Base-by-base conservation (phyloP, 1,139 yeast species). In the Suhomyces bolitotheri region DNA sequence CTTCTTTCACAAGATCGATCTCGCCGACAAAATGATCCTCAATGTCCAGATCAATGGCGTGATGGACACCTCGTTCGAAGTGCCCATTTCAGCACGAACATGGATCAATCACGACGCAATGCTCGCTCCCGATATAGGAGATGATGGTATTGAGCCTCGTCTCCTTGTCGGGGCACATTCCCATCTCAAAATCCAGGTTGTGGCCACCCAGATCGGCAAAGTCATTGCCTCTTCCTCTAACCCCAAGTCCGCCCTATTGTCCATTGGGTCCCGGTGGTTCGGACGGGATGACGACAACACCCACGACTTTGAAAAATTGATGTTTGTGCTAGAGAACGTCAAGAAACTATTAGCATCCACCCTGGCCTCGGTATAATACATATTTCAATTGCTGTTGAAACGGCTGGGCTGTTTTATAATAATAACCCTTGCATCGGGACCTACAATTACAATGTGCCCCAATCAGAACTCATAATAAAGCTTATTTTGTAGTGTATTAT, bases 201-300 rank as follows among this genome's bases (percentile, higher is more conserved):
- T 71, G 11, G 75, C 71, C 4, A 52, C 66, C n/a, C 74, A 71
- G 44, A 59, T 71, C 7, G 73, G 71, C 3, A 70, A 69, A 48
- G 43, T 71, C 23, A 50, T 61, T 7, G 47, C 56, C 21, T 45
- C 50, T 9, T 44, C 54, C 33, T 34, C 39, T 4, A 47, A 50
- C 16, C 72, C 73, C 3, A 63, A 66, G 36, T 57, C 56, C 35
- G 53, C 66, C 11, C 58, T 66, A 3, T 46, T 71, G 23, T 63
- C 74, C 7, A 54, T 71, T 12, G 74, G 71, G 3, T 59, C 71
- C 1, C 50, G 52, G 43, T 71, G 76, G 76, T 70, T 71, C 49
- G 75, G 76, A 2, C 53, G 48, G 36, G 69, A 69, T 12, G 60
- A 64, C 36, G 64, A 58, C 26, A 47, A 64, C 2, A 39, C 39